Conservation (phyloP, 805 yeast species). For the Suhomyces pyralidae region DNA sequence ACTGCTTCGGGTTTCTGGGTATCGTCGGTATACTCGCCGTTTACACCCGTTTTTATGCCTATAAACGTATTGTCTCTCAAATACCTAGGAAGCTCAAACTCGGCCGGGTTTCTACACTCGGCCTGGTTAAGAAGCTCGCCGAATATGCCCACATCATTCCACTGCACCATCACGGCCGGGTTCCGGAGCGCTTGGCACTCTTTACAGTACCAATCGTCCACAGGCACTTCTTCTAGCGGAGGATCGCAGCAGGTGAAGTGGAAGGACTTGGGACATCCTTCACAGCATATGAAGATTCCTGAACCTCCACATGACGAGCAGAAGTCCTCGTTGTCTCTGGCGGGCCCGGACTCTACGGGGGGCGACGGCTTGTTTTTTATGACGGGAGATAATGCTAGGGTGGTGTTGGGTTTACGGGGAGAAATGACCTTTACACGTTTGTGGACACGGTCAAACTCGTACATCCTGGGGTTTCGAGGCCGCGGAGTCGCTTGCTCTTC, state of each 20-base stretch:
- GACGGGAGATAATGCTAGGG: constrained; percentile 13
- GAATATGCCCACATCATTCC: constrained; percentile 46
- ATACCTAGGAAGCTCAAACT: constrained; percentile 56
- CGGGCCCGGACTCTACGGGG: constrained; percentile 5
- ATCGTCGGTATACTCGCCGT: constrained; percentile 68
- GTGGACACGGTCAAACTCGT: not conserved
- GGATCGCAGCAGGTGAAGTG: constrained; percentile 92
- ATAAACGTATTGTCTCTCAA: constrained; percentile 65
- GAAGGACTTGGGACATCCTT: constrained; percentile 86
- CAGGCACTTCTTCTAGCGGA: constrained; percentile 81
- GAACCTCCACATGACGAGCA: constrained; percentile 89
- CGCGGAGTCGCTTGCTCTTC: not conserved
- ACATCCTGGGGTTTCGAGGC: not conserved
- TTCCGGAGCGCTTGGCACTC: constrained; percentile 57
- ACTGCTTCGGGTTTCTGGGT: constrained; percentile 44
- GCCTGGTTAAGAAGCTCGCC: constrained; percentile 63
- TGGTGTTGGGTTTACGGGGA: constrained; percentile 28
- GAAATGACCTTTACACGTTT: constrained; percentile 26
- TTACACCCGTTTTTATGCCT: constrained; percentile 62
- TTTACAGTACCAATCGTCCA: constrained; percentile 85
- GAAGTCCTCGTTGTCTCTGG: constrained; percentile 69
- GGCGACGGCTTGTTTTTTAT: constrained; percentile 7
- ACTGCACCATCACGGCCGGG: constrained; percentile 18
- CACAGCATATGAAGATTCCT: constrained; percentile 91
- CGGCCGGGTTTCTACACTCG: constrained; percentile 48